Percentiles rank a stretch among this genome's conserved stretches.
phyloP scores from a whole-genome alignment of 1,284 basidiomycete species.

The Erythrobasidium hasegawianum region DNA sequence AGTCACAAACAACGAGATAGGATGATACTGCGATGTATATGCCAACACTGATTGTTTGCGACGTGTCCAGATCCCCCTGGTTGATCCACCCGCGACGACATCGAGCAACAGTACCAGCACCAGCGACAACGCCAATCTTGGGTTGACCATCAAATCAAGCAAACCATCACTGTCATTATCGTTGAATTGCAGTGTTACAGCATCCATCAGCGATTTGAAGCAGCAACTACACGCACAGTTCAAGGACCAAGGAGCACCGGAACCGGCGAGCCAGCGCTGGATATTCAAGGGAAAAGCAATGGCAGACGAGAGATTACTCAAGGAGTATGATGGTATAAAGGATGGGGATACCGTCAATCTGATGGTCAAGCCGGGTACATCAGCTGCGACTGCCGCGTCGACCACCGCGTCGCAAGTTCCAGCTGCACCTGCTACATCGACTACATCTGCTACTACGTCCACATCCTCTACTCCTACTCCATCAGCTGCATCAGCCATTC shows the following conservation, averaged over 20 bases:
- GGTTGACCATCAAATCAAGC: constrained; percentile 76
- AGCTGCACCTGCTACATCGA: constrained; percentile 13
- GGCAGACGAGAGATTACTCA: constrained; percentile 74
- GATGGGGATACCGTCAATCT: constrained; percentile 75
- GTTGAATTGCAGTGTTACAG: constrained; percentile 66
- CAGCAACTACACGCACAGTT: constrained; percentile 57
- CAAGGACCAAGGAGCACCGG: constrained; percentile 58
- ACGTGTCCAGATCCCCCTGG: constrained; percentile 25
- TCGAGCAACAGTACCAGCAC: too few species aligned
- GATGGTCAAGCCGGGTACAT: constrained; percentile 70
- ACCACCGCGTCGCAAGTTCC: constrained; percentile 4
- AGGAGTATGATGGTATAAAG: constrained; percentile 74
- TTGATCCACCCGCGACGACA: constrained; percentile 16
- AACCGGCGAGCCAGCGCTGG: constrained; percentile 71
- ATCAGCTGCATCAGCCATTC: too few species aligned
- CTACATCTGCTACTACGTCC: constrained; percentile 12
- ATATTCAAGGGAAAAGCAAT: constrained; percentile 88
- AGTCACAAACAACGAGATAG: background rate
- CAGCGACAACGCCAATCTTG: too few species aligned
- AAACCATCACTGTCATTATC: constrained; percentile 74
- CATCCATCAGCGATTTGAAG: constrained; percentile 76
- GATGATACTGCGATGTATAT: too few species aligned
- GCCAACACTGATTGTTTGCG: too few species aligned
- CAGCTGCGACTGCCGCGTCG: constrained; percentile 2
- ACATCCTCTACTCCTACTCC: constrained; percentile 6